These are phyloP conservation scores for Oryza nivara DNA, from an alignment of 176 grass and related monocot species.

Conservation along the genomic window DNA sequence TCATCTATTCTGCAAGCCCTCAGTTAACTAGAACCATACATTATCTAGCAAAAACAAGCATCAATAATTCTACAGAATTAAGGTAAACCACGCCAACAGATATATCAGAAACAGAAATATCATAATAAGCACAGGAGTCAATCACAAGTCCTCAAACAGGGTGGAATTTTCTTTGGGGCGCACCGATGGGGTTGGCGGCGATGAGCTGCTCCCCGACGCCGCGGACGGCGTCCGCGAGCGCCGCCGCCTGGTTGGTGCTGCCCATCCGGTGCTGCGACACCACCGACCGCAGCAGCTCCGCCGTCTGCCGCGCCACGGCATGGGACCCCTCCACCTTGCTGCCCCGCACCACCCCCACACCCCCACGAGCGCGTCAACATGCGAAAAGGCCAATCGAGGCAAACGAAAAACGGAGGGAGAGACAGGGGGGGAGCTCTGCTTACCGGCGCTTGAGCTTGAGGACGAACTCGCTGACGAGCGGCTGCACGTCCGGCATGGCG, in stretches of 20 bases:
- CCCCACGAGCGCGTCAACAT: not conserved
- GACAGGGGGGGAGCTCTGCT: not conserved
- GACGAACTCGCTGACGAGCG: constrained; percentile 81
- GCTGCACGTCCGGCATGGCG: constrained; percentile 83
- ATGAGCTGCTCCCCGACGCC: constrained; percentile 90
- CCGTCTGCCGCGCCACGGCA: constrained; percentile 77
- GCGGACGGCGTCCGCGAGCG: constrained; percentile 67
- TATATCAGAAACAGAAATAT: not conserved
- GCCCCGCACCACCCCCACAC: not conserved
- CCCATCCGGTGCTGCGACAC: constrained; percentile 85
- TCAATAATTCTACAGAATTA: not conserved
- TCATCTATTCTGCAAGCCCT: not conserved
- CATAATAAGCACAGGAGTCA: not conserved
- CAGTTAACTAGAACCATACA: not conserved
- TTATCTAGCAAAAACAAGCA: not conserved
- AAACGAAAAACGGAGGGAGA: not conserved
- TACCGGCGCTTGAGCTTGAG: constrained; percentile 86
- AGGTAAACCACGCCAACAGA: not conserved
- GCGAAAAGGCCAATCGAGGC: not conserved
- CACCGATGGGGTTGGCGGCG: constrained; percentile 79
- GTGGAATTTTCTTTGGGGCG: not conserved
- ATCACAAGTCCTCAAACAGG: not conserved
- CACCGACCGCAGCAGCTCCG: constrained; percentile 87
- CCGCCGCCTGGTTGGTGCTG: constrained; percentile 66
- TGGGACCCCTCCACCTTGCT: constrained; percentile 93